Percentiles rank a stretch among this genome's conserved stretches.
Evolutionary conservation across 2,329 filamentous ascomycete species (phyloP).

Genomic region (Beauveria australis): DNA sequence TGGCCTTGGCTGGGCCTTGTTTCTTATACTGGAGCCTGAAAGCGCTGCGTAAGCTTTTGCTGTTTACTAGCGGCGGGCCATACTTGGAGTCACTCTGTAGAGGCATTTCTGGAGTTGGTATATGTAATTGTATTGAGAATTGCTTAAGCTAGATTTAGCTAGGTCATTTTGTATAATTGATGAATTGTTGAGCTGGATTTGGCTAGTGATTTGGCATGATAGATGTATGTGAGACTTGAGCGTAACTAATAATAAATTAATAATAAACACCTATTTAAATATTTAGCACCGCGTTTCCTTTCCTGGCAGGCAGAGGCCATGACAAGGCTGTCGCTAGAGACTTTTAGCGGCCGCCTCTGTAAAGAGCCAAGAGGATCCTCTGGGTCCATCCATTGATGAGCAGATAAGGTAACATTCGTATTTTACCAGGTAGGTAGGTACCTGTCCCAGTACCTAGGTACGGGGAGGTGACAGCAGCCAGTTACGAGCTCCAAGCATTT

Average conservation of each 20-base stretch:
- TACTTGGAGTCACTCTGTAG: too few species aligned
- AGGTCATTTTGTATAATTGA: not conserved
- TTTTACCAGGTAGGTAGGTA: too few species aligned
- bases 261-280: too few species aligned
- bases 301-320: not conserved
- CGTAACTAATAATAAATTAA: too few species aligned
- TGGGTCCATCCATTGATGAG: too few species aligned
- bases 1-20: not conserved
- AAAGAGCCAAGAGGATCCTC: not conserved
- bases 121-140: not conserved
- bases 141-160: not conserved
- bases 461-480: too few species aligned
- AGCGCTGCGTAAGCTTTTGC: not conserved
- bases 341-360: not conserved
- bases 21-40: slow-evolving; percentile 1
- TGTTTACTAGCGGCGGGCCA: not conserved
- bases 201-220: not conserved
- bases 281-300: too few species aligned
- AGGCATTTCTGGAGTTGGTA: not conserved
- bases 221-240: not conserved
- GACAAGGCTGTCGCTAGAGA: slow-evolving; percentile 1
- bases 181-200: not conserved
- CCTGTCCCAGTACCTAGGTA: too few species aligned
- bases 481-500: too few species aligned
- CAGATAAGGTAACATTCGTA: too few species aligned